Evolutionary conservation across 345 rosid genomes (phyloP).

Genomic region (Trapa incisa): DNA sequence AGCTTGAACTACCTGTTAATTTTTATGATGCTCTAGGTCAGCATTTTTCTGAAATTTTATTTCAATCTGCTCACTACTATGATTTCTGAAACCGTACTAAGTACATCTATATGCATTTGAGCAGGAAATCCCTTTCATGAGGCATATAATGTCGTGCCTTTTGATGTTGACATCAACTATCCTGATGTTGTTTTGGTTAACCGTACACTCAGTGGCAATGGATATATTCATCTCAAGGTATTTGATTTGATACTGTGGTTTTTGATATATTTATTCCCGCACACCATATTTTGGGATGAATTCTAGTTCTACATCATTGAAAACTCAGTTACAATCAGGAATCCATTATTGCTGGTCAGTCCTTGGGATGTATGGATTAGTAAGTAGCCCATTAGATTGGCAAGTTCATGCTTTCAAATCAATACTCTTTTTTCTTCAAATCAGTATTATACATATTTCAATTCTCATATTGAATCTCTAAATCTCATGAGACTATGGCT

Average conservation of each 20-base stretch:
- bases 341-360: neutral
- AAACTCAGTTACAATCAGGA: neutral
- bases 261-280: neutral
- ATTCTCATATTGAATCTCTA: neutral
- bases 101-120: slow-evolving; percentile 13
- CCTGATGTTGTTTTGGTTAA: slow-evolving; percentile 50
- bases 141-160: slow-evolving; percentile 41
- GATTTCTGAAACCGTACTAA: slow-evolving; percentile 9
- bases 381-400: neutral
- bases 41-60: neutral
- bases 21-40: slow-evolving; percentile 66
- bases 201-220: slow-evolving; percentile 20
- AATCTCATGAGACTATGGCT: neutral
- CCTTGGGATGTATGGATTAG: neutral
- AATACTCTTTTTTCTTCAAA: neutral
- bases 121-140: slow-evolving; percentile 74
- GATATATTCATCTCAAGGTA: slow-evolving; percentile 59
- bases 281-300: neutral
- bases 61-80: slow-evolving; percentile 3
- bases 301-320: neutral
- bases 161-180: slow-evolving; percentile 55
- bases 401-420: neutral
- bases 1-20: slow-evolving; percentile 54
- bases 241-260: neutral
- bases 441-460: neutral